Evolutionary conservation across 75 land plant species (phyloP).

Genomic region (Chamaecyparis obtusa): DNA sequence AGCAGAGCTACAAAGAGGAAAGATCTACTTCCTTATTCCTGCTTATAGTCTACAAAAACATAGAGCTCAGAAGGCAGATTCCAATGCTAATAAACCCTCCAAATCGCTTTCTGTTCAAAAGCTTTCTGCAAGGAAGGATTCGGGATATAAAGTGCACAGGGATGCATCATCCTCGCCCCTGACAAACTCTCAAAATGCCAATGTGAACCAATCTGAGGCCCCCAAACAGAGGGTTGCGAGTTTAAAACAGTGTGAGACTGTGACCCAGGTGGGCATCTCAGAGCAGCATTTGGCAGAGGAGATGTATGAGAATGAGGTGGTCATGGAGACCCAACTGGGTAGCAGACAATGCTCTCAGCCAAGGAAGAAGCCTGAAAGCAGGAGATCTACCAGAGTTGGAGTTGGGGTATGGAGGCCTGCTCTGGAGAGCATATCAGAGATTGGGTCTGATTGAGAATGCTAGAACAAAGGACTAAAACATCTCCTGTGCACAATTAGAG

Average conservation of each 20-base stretch:
- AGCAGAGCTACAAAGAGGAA: conserved; percentile 27
- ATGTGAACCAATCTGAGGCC: conserved; percentile 4
- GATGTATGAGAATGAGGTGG: background rate
- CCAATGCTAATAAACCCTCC: background rate
- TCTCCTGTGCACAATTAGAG: background rate
- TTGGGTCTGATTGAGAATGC: background rate
- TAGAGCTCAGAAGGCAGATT: background rate
- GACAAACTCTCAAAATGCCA: background rate
- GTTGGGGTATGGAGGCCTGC: conserved; percentile 12
- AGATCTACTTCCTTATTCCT: conserved; percentile 38
- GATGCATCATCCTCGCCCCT: background rate
- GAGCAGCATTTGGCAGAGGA: background rate
- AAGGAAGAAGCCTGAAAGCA: conserved; percentile 4
- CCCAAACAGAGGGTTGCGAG: background rate
- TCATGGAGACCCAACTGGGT: background rate
- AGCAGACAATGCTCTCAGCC: background rate
- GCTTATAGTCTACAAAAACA: conserved; percentile 24
- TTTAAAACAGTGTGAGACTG: background rate
- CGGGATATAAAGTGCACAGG: background rate
- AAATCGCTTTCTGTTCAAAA: conserved; percentile 1
- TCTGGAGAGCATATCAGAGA: conserved; percentile 15
- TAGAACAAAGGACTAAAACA: background rate
- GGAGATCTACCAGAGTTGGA: background rate
- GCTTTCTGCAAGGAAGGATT: background rate
- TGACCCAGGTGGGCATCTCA: background rate